Percentiles rank a stretch among this genome's conserved stretches.
Evolutionary conservation across 73 alveolate species (phyloP).

Genomic region (Paraurostyla sp.): DNA sequence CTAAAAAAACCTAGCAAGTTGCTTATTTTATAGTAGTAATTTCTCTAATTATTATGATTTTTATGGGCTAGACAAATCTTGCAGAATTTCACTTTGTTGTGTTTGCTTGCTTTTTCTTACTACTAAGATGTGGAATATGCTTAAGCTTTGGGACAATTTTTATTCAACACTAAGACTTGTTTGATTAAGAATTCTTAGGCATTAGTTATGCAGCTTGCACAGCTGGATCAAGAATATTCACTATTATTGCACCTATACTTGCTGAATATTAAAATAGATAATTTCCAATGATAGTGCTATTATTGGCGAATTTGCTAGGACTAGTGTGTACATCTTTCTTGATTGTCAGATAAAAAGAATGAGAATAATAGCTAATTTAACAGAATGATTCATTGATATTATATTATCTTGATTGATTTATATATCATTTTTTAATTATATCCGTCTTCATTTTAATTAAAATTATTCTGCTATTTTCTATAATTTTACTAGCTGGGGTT

Average conservation of each 20-base stretch:
- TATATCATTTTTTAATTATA: too few relatives aligned
- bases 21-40: background rate
- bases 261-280: background rate
- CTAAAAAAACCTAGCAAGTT: background rate
- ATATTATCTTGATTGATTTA: too few relatives aligned
- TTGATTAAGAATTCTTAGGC: conserved; percentile 4
- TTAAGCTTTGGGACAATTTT: conserved; percentile 3
- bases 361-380: too few relatives aligned
- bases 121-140: background rate
- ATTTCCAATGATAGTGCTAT: background rate
- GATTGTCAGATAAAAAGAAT: conserved; percentile 1
- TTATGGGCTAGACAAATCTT: background rate
- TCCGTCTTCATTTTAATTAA: too few relatives aligned
- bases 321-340: background rate
- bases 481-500: too few relatives aligned
- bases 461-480: too few relatives aligned
- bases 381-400: too few relatives aligned
- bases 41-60: background rate
- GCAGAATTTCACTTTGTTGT: background rate
- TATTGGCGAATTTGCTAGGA: background rate
- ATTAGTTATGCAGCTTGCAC: conserved; percentile 19
- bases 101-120: background rate
- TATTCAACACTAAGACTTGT: conserved; percentile 10
- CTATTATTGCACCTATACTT: background rate
- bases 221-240: background rate